Evolutionary conservation across 2,329 filamentous ascomycete genomes (phyloP), one percentile per base, ranked within the genome.

Genomic region (Trichoderma arundinaceum): DNA sequence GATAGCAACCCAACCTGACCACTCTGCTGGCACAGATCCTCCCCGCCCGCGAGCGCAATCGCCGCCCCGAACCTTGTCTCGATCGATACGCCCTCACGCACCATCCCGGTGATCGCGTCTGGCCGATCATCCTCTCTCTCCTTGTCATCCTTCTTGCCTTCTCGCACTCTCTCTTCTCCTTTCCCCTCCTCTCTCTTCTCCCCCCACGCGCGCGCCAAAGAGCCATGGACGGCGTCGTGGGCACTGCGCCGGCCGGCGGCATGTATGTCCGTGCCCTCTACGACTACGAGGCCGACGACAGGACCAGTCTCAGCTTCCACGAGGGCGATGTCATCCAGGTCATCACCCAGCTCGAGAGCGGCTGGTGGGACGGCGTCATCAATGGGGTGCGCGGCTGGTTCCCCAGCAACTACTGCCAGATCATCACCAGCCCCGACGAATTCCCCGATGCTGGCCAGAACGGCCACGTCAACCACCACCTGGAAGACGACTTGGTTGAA

Each of bases 331-430:
- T 98, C 71, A 99, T 99, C 73, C 94, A 98, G 80, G 95, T 99
- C 72, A 94, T 99, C 73, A 99, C 95, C 61, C 94, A 97, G 80
- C 85, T 98, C 65, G 95, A 99, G 78, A 98, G 94, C 74, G 95
- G 95, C 65, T 99, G 95, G 95, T 99, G 95, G 95, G 95, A 99
- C 80, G 95, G 95, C 56, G 92, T 99, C 64, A 97, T 99, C 77
- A 95, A 97, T 74, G 92, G 94, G 66, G 91, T 97, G 71, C 90
- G 95, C 76, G 95, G 95, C 76, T 99, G 95, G 95, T 99, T 99
- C 77, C 95, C 95, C 43, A 98, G 94, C 83, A 99, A 99, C 78
- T 99, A 99, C 81, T 98, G 95, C 81, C 89, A 92, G 70, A 88
- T 95, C 69, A 90, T 98, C 72, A 86, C 88, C 67, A 89, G 88